Conservation (phyloP, 768 basidiomycete species). For the Phylloporus scabripes region DNA sequence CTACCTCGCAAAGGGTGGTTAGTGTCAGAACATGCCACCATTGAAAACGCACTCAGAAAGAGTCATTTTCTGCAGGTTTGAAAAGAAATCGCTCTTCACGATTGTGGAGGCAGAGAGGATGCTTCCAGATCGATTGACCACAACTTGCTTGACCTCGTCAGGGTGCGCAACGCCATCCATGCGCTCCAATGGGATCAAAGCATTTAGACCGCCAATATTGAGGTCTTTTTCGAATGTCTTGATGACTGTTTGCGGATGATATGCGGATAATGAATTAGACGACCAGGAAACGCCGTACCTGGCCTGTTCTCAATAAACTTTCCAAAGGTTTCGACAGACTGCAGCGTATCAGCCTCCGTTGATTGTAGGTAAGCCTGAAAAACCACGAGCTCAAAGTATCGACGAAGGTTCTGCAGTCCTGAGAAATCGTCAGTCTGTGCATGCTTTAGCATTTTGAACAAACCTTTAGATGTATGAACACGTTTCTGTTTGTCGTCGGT, state of each 20-base stretch:
- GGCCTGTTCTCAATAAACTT: slow-evolving; percentile 79
- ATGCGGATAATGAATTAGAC: neutral
- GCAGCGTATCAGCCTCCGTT: slow-evolving; percentile 72
- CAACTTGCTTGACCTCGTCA: slow-evolving; percentile 86
- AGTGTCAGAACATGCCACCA: slow-evolving; percentile 1
- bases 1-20: slow-evolving; percentile 29
- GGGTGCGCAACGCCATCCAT: slow-evolving; percentile 74
- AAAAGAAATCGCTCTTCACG: slow-evolving; percentile 93
- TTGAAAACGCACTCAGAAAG: slow-evolving; percentile 69
- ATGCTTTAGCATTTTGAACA: slow-evolving; percentile 4
- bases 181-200: slow-evolving; percentile 77
- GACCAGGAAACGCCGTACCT: slow-evolving; percentile 40
- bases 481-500: slow-evolving; percentile 66
- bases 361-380: slow-evolving; percentile 90
- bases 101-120: slow-evolving; percentile 91
- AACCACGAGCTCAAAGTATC: slow-evolving; percentile 81
- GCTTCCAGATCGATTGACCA: slow-evolving; percentile 75
- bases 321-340: slow-evolving; percentile 72
- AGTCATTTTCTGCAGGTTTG: slow-evolving; percentile 92
- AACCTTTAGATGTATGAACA: slow-evolving; percentile 66
- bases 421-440: slow-evolving; percentile 7
- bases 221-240: slow-evolving; percentile 94
- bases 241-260: slow-evolving; percentile 55
- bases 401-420: slow-evolving; percentile 76
- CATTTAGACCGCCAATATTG: slow-evolving; percentile 66